Evolutionary conservation across 441 rosid genomes (phyloP).

Genomic region (Mallotus japonicus): DNA sequence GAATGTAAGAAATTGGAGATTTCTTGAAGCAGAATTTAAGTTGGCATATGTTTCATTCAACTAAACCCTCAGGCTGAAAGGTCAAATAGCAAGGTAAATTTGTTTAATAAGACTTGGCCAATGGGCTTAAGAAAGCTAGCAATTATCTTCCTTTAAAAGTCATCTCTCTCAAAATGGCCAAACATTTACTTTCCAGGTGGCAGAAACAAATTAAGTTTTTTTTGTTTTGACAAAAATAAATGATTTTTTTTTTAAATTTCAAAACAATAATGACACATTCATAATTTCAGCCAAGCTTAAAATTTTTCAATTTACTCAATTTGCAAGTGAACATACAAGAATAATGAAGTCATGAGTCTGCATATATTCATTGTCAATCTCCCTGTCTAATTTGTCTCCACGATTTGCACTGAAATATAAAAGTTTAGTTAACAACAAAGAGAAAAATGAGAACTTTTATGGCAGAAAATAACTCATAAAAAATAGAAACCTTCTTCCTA

Average conservation of each 20-base stretch:
- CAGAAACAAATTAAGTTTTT: background rate
- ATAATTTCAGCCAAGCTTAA: conserved; percentile 2
- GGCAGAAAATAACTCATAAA: background rate
- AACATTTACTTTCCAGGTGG: background rate
- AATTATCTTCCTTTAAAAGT: conserved; percentile 3
- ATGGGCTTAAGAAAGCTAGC: background rate
- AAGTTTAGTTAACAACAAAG: conserved; percentile 14
- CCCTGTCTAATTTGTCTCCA: conserved; percentile 79
- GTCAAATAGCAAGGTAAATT: conserved; percentile 1
- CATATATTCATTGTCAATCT: conserved; percentile 69
- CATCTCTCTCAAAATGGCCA: conserved; percentile 1
- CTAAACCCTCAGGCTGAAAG: background rate
- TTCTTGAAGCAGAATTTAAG: background rate
- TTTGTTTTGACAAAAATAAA: too few species aligned
- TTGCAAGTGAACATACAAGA: conserved; percentile 54
- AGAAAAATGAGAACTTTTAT: background rate
- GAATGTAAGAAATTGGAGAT: conserved; percentile 1
- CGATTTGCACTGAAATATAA: conserved; percentile 57
- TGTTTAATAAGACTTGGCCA: background rate
- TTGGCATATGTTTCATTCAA: background rate
- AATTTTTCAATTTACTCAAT: conserved; percentile 17
- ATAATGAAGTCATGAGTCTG: conserved; percentile 72
- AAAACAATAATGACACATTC: background rate
- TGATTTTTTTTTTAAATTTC: background rate
- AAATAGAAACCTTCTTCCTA: conserved; percentile 70